Percentiles rank a stretch among this genome's conserved stretches.
Evolutionary conservation across 179 eudicot species (phyloP).

Genomic region (Beta lomatogona): DNA sequence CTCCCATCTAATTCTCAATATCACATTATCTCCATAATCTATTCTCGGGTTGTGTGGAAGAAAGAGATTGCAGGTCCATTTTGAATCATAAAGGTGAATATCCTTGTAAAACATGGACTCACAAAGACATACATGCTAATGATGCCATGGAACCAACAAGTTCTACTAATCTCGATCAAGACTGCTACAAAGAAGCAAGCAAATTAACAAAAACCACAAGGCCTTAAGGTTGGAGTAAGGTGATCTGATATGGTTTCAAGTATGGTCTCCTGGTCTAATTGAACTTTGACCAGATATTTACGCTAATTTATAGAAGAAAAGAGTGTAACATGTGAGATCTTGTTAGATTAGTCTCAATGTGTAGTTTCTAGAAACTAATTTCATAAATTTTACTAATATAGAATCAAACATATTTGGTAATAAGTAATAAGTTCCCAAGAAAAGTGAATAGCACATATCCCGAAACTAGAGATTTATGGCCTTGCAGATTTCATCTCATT

Average conservation of each 20-base stretch:
- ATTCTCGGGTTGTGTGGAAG: not conserved
- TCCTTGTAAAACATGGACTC: not conserved
- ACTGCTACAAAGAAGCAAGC: not conserved
- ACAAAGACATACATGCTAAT: not conserved
- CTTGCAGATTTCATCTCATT: not conserved
- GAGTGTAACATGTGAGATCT: too few species aligned
- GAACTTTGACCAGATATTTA: too few species aligned
- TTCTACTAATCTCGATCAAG: not conserved
- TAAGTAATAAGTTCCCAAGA: too few species aligned
- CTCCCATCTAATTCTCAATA: not conserved
- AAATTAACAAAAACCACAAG: not conserved
- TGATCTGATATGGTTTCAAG: too few species aligned
- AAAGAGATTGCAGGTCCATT: not conserved
- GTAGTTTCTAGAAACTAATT: too few species aligned
- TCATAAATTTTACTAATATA: too few species aligned
- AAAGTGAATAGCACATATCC: too few species aligned
- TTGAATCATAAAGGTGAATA: not conserved
- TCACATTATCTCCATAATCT: not conserved
- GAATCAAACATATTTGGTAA: too few species aligned
- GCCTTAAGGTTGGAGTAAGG: too few species aligned
- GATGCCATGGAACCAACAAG: not conserved
- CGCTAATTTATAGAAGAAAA: too few species aligned
- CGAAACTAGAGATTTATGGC: not conserved
- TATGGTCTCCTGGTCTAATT: too few species aligned
- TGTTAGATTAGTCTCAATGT: too few species aligned